Conservation (phyloP, 2,329 filamentous ascomycete genomes). For the Pseudogymnoascus sp. region DNA sequence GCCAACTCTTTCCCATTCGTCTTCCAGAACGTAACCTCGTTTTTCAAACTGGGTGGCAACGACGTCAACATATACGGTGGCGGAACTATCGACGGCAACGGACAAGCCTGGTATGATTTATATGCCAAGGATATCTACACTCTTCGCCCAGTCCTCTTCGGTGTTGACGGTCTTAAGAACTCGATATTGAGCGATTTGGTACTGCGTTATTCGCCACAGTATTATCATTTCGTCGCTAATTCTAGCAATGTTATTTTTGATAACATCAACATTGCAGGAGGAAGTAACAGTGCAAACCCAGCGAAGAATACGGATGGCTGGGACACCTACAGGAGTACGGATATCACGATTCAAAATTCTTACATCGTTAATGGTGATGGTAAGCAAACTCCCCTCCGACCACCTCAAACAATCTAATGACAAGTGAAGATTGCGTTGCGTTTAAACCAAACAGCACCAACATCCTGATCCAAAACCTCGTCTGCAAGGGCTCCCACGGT, state of each 20-base stretch:
- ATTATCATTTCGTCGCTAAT: constrained; percentile 62
- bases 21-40: constrained; percentile 59
- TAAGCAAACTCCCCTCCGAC: neutral
- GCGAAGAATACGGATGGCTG: constrained; percentile 63
- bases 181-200: constrained; percentile 54
- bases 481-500: constrained; percentile 57
- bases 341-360: constrained; percentile 60
- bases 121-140: constrained; percentile 48
- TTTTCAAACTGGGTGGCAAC: constrained; percentile 57
- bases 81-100: constrained; percentile 49
- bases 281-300: constrained; percentile 40
- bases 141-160: constrained; percentile 53
- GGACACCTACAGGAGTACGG: constrained; percentile 54
- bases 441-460: constrained; percentile 60
- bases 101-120: constrained; percentile 19
- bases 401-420: neutral
- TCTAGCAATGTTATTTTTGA: constrained; percentile 58
- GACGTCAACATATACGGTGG: constrained; percentile 62
- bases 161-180: constrained; percentile 50
- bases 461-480: constrained; percentile 52
- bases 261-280: constrained; percentile 54
- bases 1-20: constrained; percentile 53
- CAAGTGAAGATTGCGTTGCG: constrained; percentile 47
- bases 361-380: constrained; percentile 42
- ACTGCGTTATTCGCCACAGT: constrained; percentile 52